These are phyloP conservation scores for Eucalyptus shirleyi DNA, from an alignment of 345 rosid species.

Conservation along the genomic window DNA sequence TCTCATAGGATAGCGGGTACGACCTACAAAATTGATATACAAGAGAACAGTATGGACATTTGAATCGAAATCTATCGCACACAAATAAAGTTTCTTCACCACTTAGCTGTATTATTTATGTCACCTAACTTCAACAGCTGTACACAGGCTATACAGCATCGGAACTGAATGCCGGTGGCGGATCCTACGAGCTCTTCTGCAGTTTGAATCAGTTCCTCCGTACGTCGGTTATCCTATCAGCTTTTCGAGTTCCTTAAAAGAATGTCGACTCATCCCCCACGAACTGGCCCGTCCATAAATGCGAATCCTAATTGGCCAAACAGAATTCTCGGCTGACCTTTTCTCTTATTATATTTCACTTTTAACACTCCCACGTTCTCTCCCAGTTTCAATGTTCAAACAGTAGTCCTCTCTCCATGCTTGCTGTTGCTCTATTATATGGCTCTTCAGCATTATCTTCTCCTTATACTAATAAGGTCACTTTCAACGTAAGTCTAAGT, in stretches of 20 bases:
- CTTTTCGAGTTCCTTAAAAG: not conserved
- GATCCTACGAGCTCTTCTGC: not conserved
- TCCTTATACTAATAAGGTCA: not conserved
- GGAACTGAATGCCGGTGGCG: not conserved
- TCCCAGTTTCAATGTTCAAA: not conserved
- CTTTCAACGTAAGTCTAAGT: not conserved
- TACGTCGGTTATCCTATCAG: slow-evolving; percentile 17
- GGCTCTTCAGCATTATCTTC: not conserved
- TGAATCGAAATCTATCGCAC: not conserved
- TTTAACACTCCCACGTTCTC: slow-evolving; percentile 27
- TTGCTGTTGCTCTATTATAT: not conserved
- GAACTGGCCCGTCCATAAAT: slow-evolving; percentile 24
- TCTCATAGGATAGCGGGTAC: not conserved
- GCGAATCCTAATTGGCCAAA: not conserved
- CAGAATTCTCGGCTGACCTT: not conserved
- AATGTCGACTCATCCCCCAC: slow-evolving; percentile 16
- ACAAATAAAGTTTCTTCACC: not conserved
- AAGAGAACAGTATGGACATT: not conserved
- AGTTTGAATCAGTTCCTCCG: not conserved
- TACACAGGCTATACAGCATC: not conserved
- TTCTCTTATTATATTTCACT: not conserved
- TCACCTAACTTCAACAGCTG: not conserved
- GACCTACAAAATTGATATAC: not conserved
- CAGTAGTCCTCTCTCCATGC: not conserved
- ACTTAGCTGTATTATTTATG: not conserved